phyloP scores from a whole-genome alignment of 2,329 filamentous ascomycete species.

The Aureobasidium sp. region DNA sequence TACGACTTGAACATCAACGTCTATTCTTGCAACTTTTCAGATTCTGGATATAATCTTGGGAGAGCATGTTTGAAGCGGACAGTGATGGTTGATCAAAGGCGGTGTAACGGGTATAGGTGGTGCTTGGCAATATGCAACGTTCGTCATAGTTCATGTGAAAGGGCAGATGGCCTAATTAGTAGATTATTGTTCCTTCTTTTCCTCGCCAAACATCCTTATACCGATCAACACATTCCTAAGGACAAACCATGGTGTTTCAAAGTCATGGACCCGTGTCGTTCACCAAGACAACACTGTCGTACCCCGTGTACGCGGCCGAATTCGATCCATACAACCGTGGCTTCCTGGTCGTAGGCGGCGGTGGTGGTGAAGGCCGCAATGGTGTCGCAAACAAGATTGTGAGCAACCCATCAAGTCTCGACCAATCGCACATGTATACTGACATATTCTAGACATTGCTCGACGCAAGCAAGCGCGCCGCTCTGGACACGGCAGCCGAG shows the following conservation, averaged over 20 bases:
- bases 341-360: constrained; percentile 75
- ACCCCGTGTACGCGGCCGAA: constrained; percentile 79
- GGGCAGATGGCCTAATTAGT: too few relatives aligned
- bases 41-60: not conserved
- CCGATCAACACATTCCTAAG: not conserved
- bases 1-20: constrained; percentile 9
- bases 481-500: constrained; percentile 59
- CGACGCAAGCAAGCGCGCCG: constrained; percentile 60
- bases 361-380: constrained; percentile 73
- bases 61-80: not conserved
- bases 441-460: constrained; percentile 53
- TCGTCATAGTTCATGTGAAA: constrained; percentile 15
- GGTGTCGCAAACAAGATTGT: constrained; percentile 85
- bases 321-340: constrained; percentile 76
- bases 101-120: not conserved
- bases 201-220: not conserved
- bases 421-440: not conserved
- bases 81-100: not conserved
- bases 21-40: too few relatives aligned
- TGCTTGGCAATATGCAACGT: not conserved
- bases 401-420: constrained; percentile 31
- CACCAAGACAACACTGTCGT: constrained; percentile 64
- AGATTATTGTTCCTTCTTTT: too few relatives aligned
- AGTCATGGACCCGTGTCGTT: constrained; percentile 28
- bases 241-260: constrained; percentile 11